Evolutionary conservation across 139 green algal genomes (phyloP), one percentile per base, ranked within the genome.

Genomic region (Chlorella vulgaris): DNA sequence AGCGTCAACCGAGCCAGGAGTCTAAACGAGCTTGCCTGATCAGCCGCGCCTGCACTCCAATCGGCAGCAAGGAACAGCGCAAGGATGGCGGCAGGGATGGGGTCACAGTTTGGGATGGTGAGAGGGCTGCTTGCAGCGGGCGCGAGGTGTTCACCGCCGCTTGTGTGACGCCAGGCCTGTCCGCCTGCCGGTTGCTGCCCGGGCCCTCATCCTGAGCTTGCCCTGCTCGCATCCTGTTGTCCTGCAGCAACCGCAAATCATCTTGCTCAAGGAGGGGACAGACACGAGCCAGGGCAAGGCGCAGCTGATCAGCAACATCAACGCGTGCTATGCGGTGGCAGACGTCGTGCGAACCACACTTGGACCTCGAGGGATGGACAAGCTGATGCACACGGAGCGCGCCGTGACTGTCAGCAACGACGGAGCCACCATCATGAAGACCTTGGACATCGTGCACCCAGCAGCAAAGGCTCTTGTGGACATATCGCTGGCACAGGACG

Each of bases 291-390:
- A 99, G 76, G 97, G 97, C 61, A 98, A 93, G 76, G 71, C 94
- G 15, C 97, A 99, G 91, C 91, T 99, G 28, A 94, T 99, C 81
- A 97, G 91, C 89, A 99, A 99, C 91, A 99, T 99, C 77, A 98
- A 99, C 80, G 97, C 97, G 0, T 99, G 97, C 90, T 90, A 95
- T 74, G 97, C 97, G 2, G 94, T 99, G 5, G 96, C 94, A 2
- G 97, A 99, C 78, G 89, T 94, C 4, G 91, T 99, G 4, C 87
- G 94, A 50, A 98, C 96, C 19, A 99, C 97, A 18, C 88, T 99
- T 38, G 97, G 97, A 0, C 97, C 97, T 1, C 87, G 97, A n/a
- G 97, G 97, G 43, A 98, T 99, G 94, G 97, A 99, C 91, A 99
- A 99, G 77, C 91, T 99, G 10, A 96, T 99, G 55, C 90, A 98